Percentiles rank a stretch among this genome's conserved stretches.
Conservation (phyloP, 192 early-diverging fungal genomes). For the Lobosporangium transversale region DNA sequence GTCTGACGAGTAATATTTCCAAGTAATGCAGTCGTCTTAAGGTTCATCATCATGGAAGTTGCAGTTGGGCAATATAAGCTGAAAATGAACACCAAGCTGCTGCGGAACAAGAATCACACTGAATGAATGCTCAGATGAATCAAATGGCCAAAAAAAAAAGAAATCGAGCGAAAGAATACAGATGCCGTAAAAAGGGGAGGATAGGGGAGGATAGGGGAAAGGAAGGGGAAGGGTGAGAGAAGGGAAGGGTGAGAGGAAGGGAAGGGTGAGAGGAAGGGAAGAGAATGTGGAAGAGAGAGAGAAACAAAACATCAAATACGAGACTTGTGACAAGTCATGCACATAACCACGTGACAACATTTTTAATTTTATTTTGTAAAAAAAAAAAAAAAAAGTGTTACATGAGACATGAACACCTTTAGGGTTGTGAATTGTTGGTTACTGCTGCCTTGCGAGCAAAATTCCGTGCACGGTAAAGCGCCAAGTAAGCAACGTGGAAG, state of each 20-base stretch:
- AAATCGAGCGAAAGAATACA: too few relatives aligned
- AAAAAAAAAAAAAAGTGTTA: neutral
- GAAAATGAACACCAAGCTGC: too few relatives aligned
- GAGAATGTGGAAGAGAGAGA: neutral
- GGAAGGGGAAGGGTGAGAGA: neutral
- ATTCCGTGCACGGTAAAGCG: conserved; percentile 76
- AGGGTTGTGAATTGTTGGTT: neutral
- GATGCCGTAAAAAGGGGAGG: too few relatives aligned
- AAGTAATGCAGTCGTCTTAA: conserved; percentile 35
- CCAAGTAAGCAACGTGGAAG: conserved; percentile 89
- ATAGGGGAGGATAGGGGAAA: neutral
- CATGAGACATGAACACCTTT: neutral
- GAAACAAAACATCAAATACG: too few relatives aligned
- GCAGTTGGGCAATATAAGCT: too few relatives aligned
- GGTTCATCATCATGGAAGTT: conserved; percentile 29
- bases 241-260: neutral
- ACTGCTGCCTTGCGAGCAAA: too few relatives aligned
- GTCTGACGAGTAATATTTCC: conserved; percentile 35
- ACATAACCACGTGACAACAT: neutral
- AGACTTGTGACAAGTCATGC: neutral
- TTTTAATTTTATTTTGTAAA: neutral
- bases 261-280: neutral
- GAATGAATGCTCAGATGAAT: neutral
- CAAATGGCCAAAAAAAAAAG: neutral
- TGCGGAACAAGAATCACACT: neutral